Percentiles rank a stretch among this genome's conserved stretches.
Conservation (phyloP, 2,329 filamentous ascomycete genomes). For the Alternaria angustiovoidea region DNA sequence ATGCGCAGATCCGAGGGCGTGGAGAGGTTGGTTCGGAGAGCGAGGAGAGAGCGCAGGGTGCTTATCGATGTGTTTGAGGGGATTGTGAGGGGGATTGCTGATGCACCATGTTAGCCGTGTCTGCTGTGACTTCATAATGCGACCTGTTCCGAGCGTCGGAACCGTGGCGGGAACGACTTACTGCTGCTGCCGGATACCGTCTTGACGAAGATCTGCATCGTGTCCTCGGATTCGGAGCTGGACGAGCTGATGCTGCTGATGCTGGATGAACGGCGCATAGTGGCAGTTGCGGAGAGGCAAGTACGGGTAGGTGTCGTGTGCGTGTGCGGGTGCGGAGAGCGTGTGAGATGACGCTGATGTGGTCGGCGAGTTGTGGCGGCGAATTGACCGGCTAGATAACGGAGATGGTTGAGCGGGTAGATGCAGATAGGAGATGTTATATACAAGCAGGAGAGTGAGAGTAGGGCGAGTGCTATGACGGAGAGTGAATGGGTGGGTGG, state of each 20-base stretch:
- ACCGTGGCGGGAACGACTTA: constrained; percentile 50
- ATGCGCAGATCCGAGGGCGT: constrained; percentile 60
- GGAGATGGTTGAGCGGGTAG: constrained; percentile 13
- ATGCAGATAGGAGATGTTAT: neutral
- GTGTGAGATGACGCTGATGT: neutral
- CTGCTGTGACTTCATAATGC: neutral
- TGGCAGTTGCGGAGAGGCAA: constrained; percentile 25
- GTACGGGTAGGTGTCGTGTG: constrained; percentile 15
- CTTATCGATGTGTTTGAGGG: constrained; percentile 62
- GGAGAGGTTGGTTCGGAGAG: constrained; percentile 64
- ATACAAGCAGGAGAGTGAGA: neutral
- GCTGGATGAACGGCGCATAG: constrained; percentile 49
- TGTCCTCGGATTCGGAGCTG: constrained; percentile 58
- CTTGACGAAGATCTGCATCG: constrained; percentile 70
- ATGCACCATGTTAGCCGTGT: constrained; percentile 23
- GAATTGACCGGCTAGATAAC: constrained; percentile 18
- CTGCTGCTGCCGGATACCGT: constrained; percentile 63
- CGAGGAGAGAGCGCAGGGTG: constrained; percentile 65
- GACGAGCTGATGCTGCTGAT: constrained; percentile 54
- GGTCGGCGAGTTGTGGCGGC: constrained; percentile 15
- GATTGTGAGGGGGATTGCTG: constrained; percentile 66
- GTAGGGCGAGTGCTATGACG: neutral
- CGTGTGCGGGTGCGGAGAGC: neutral
- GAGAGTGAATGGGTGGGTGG: neutral
- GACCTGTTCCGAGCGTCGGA: constrained; percentile 24